Conservation (phyloP, 768 basidiomycete species). For the Hygrophorus pudorinus region DNA sequence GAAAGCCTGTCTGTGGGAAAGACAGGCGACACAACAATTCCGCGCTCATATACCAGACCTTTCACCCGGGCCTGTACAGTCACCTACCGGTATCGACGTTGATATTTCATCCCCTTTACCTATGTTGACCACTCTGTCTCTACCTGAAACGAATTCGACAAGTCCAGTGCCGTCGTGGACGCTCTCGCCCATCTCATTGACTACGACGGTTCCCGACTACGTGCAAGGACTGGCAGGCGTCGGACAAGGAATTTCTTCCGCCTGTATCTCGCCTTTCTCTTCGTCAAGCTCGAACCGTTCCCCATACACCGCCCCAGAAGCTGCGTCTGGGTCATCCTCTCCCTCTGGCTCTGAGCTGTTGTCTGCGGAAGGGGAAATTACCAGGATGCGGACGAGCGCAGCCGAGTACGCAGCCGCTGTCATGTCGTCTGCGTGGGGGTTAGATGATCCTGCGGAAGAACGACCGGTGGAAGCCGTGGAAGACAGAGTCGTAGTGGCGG, state of each 20-base stretch:
- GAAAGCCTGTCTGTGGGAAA: too few relatives aligned
- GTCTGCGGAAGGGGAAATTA: slow-evolving; percentile 3
- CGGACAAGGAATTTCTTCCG: not conserved
- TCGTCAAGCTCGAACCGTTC: slow-evolving; percentile 4
- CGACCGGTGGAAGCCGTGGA: not conserved
- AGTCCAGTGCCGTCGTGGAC: slow-evolving; percentile 9
- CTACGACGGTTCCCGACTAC: slow-evolving; percentile 5
- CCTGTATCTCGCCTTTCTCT: not conserved
- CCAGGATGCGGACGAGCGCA: slow-evolving; percentile 14
- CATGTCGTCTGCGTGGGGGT: slow-evolving; percentile 24
- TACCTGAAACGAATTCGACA: slow-evolving; percentile 10
- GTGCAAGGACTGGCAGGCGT: not conserved
- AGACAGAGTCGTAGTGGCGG: not conserved
- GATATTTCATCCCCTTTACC: slow-evolving; percentile 6
- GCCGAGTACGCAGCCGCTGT: slow-evolving; percentile 25
- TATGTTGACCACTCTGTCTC: slow-evolving; percentile 19
- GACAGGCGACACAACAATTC: too few relatives aligned
- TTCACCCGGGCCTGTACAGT: slow-evolving; percentile 1
- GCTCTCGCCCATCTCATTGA: slow-evolving; percentile 10
- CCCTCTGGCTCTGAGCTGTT: slow-evolving; percentile 9
- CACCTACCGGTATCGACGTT: slow-evolving; percentile 2
- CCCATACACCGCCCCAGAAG: too few relatives aligned
- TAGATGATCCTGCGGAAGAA: slow-evolving; percentile 7
- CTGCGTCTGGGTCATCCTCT: slow-evolving; percentile 13
- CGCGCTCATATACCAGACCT: too few relatives aligned